Evolutionary conservation across 2,329 filamentous ascomycete species (phyloP), one percentile per base, ranked within the genome.

Genomic region (Plectosphaerella cucumerina): DNA sequence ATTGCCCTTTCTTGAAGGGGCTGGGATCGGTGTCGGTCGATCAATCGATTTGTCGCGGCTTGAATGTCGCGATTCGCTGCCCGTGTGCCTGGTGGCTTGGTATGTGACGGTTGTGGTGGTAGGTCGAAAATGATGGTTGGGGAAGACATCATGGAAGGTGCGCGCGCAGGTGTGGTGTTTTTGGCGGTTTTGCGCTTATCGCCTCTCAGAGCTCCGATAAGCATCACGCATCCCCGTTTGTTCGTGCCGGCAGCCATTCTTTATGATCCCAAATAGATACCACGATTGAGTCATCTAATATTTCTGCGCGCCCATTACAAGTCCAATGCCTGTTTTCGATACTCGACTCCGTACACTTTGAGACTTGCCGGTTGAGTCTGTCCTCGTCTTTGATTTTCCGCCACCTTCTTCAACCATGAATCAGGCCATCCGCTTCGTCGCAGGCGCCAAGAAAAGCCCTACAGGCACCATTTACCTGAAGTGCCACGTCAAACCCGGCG

Each of bases 401-500:
- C 26, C 26, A 10, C 8, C 4, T 3, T 6, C 17, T 5, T 18
- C 17, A 4, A 18, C 39, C 5, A 42, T 42, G 39, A 42, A 20
- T 17, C 39, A 46, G 18, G 62, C 73, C 44, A 69, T 79, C 47
- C 70, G 71, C 44, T 80, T 77, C 57, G 70, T 81, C 44, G 69
- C 73, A 4, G 70, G 71, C 4, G 66, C 74, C 46, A 75, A 73
- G 47, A 80, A 76, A 52, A 70, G 74, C 1, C 60, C 68, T 23
- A 53, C 67, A 4, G 71, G 69, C 21, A 73, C 68, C 2, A 64
- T 90, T 17, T 79, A 84, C 49, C 69, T 90, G 31, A 74, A 78
- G 22, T 88, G 87, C 62, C 82, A 80, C 57, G 80, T 90, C 51
- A 88, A 86, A 54, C 83, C 87, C 0, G 83, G 85, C 4, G 79